phyloP scores from a whole-genome alignment of 129 eudicot genomes.

The Scalesia atractyloides region DNA sequence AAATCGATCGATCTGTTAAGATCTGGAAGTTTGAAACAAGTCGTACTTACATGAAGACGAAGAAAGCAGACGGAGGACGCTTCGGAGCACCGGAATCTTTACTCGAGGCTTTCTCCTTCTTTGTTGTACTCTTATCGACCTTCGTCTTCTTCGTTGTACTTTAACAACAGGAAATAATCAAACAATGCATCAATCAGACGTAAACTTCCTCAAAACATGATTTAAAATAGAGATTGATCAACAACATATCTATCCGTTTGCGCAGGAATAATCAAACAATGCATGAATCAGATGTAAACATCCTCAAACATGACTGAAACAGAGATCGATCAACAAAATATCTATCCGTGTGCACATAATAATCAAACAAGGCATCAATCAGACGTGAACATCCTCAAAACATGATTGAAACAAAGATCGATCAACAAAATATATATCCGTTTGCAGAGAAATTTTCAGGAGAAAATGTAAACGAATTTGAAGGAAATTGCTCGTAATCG shows the following conservation, averaged over 20 bases:
- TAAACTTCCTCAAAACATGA: no score
- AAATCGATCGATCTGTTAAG: slow-evolving; percentile 20
- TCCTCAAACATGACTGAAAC: neutral
- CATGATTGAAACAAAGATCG: neutral
- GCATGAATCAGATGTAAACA: neutral
- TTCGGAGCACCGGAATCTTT: slow-evolving; percentile 53
- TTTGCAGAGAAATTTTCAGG: neutral
- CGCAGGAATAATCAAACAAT: neutral
- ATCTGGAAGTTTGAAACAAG: neutral
- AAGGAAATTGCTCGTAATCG: slow-evolving; percentile 2
- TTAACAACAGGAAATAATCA: slow-evolving; percentile 10
- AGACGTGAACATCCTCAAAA: neutral
- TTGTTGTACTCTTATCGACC: slow-evolving; percentile 29
- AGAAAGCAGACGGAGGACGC: slow-evolving; percentile 54
- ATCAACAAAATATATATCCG: slow-evolving; percentile 12
- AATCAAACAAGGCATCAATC: slow-evolving; percentile 3
- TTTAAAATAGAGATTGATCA: no score
- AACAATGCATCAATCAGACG: no score
- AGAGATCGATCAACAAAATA: neutral
- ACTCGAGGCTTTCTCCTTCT: slow-evolving; percentile 32
- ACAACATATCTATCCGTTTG: no score
- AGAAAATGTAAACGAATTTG: slow-evolving; percentile 8
- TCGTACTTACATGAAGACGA: slow-evolving; percentile 52
- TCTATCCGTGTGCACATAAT: neutral
- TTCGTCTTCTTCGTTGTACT: slow-evolving; percentile 46